Conservation (phyloP, 2,329 filamentous ascomycete genomes). For the Ophiostoma himal-ulmi region DNA sequence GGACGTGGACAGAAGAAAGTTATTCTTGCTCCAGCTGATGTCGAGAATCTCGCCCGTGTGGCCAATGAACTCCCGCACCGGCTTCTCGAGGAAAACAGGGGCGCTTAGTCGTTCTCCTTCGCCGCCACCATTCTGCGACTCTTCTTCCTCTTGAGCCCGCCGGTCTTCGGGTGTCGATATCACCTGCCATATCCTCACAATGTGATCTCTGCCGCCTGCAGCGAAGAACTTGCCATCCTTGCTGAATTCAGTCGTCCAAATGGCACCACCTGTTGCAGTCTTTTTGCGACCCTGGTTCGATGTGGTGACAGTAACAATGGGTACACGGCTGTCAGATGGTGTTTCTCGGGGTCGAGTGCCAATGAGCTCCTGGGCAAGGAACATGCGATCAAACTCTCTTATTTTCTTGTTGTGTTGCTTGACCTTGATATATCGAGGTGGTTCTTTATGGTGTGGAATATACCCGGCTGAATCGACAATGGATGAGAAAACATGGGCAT, state of each 20-base stretch:
- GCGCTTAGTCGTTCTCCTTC: slow-evolving; percentile 66
- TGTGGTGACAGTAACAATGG: slow-evolving; percentile 30
- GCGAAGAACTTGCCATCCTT: slow-evolving; percentile 86
- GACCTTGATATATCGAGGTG: slow-evolving; percentile 85
- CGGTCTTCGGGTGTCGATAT: slow-evolving; percentile 78
- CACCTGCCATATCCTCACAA: slow-evolving; percentile 84
- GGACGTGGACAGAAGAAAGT: slow-evolving; percentile 88
- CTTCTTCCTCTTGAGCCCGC: slow-evolving; percentile 64
- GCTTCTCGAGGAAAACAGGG: slow-evolving; percentile 79
- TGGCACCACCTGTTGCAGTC: slow-evolving; percentile 53
- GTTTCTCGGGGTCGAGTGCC: slow-evolving; percentile 44
- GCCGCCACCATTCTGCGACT: slow-evolving; percentile 44
- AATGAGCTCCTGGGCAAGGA: slow-evolving; percentile 84
- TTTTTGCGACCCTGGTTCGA: slow-evolving; percentile 38
- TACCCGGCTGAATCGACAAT: slow-evolving; percentile 67
- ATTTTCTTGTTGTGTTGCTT: slow-evolving; percentile 72
- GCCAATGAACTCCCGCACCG: slow-evolving; percentile 71
- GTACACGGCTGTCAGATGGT: slow-evolving; percentile 27
- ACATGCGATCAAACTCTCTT: slow-evolving; percentile 78
- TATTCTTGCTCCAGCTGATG: slow-evolving; percentile 98
- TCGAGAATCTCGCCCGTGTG: slow-evolving; percentile 84
- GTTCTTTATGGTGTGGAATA: slow-evolving; percentile 80
- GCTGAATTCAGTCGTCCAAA: slow-evolving; percentile 92
- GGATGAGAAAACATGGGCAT: slow-evolving; percentile 76
- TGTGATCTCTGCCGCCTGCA: slow-evolving; percentile 81